Evolutionary conservation across 176 grass and related monocot genomes (phyloP).

Genomic region (Guadua angustifolia): DNA sequence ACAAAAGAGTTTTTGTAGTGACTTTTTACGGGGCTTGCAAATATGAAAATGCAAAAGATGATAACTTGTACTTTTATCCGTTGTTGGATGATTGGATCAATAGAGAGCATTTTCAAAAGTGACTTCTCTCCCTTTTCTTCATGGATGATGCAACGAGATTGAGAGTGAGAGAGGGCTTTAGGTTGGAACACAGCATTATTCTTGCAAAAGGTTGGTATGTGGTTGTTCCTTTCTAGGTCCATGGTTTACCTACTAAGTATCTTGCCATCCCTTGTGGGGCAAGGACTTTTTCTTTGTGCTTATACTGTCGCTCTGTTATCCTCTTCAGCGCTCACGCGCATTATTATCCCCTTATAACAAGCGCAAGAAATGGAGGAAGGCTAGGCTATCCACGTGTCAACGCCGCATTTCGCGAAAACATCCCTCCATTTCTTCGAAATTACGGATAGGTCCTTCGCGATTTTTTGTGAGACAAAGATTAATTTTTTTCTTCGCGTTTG

Average conservation of each 20-base stretch:
- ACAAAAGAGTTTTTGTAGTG: neutral
- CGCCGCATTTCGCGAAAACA: too few species aligned
- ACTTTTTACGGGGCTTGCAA: neutral
- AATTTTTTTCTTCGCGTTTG: too few species aligned
- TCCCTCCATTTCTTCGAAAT: too few species aligned
- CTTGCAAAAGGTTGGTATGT: constrained; percentile 62
- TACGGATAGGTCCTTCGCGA: too few species aligned
- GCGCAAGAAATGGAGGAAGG: too few species aligned
- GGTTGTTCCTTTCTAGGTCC: constrained; percentile 81
- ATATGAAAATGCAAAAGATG: neutral
- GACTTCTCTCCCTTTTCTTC: constrained; percentile 26
- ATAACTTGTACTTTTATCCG: constrained; percentile 12
- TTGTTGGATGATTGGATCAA: constrained; percentile 11
- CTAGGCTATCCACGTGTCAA: too few species aligned
- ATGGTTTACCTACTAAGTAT: constrained; percentile 88
- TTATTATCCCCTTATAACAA: too few species aligned
- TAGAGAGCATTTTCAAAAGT: constrained; percentile 8
- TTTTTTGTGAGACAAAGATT: too few species aligned
- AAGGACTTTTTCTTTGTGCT: constrained; percentile 52
- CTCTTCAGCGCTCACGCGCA: constrained; percentile 14
- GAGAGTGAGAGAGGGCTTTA: constrained; percentile 53
- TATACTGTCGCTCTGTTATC: constrained; percentile 9
- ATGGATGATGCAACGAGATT: constrained; percentile 48
- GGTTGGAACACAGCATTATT: constrained; percentile 63
- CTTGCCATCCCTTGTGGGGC: constrained; percentile 68